These are phyloP conservation scores for Mortierella claussenii DNA, from an alignment of 192 early-diverging fungal species.

Conservation along the genomic window DNA sequence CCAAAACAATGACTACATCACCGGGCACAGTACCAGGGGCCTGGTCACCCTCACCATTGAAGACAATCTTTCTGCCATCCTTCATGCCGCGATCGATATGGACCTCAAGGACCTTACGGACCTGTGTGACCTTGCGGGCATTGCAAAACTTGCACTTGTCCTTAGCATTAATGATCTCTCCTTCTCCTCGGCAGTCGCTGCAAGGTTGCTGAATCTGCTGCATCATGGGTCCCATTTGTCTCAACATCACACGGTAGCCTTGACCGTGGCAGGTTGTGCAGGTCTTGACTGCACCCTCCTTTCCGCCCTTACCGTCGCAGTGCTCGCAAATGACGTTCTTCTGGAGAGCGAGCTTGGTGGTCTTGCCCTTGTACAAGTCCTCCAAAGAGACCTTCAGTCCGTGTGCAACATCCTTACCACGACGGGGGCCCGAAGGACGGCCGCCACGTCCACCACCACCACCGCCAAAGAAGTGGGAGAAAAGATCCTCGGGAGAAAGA, in stretches of 20 bases:
- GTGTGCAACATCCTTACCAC: conserved; percentile 96
- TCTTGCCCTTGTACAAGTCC: conserved; percentile 91
- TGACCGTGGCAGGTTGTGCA: conserved; percentile 89
- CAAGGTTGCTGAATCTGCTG: conserved; percentile 99
- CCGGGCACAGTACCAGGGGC: conserved; percentile 94
- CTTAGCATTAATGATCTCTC: conserved; percentile 91
- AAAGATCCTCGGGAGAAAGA: conserved; percentile 93
- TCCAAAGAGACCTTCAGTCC: conserved; percentile 86
- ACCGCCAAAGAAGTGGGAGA: conserved; percentile 97
- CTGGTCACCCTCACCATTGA: conserved; percentile 97
- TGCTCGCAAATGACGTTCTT: conserved; percentile 91
- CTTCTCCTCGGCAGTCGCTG: conserved; percentile 88
- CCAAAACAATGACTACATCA: conserved; percentile 96
- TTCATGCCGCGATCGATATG: conserved; percentile 98
- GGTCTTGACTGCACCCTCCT: conserved; percentile 89
- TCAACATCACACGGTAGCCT: conserved; percentile 89
- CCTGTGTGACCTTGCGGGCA: conserved; percentile 86
- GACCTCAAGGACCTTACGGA: conserved; percentile 98
- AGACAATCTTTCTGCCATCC: conserved; percentile 95
- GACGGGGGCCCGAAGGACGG: conserved; percentile 83
- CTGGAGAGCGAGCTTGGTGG: conserved; percentile 93
- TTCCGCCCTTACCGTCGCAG: conserved; percentile 97
- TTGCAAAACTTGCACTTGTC: conserved; percentile 91
- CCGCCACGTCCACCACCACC: conserved; percentile 82
- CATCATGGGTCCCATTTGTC: conserved; percentile 99